phyloP scores from a whole-genome alignment of 306 rosid species.

The Vigna nakashimae region DNA sequence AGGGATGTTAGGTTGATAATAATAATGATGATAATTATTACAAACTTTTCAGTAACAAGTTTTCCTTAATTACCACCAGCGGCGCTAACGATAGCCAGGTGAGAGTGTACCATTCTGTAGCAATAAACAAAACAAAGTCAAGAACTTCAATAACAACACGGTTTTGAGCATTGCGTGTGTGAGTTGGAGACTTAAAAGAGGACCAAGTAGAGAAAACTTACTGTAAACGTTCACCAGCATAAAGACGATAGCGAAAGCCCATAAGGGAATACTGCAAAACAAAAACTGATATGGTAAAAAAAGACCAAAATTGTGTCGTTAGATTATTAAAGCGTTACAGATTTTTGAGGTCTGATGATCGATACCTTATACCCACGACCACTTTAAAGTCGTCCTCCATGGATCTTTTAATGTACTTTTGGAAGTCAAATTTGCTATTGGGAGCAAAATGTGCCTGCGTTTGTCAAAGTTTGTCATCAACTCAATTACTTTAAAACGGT shows the following conservation, averaged over 20 bases:
- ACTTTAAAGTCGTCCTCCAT: slow-evolving; percentile 84
- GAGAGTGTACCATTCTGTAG: slow-evolving; percentile 67
- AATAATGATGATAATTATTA: background rate
- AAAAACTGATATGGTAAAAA: background rate
- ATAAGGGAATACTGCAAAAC: slow-evolving; percentile 64
- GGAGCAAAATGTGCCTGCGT: slow-evolving; percentile 76
- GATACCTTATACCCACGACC: slow-evolving; percentile 72
- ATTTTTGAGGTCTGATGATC: background rate
- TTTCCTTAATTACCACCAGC: slow-evolving; percentile 51
- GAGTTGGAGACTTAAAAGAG: background rate
- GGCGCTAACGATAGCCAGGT: slow-evolving; percentile 66
- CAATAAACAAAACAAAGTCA: background rate
- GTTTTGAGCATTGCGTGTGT: background rate
- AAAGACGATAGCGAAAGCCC: slow-evolving; percentile 65
- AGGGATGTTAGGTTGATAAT: background rate
- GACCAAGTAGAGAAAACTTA: slow-evolving; percentile 36
- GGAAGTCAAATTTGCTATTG: slow-evolving; percentile 70
- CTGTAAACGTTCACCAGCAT: slow-evolving; percentile 66
- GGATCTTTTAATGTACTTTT: slow-evolving; percentile 71
- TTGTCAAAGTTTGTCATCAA: background rate
- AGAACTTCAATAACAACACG: background rate
- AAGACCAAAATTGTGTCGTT: background rate
- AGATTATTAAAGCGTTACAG: background rate
- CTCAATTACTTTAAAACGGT: background rate
- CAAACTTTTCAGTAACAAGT: background rate